Percentiles rank a stretch among this genome's conserved stretches.
Evolutionary conservation across 2,329 filamentous ascomycete species (phyloP).

Genomic region (Scytalidium sp.): DNA sequence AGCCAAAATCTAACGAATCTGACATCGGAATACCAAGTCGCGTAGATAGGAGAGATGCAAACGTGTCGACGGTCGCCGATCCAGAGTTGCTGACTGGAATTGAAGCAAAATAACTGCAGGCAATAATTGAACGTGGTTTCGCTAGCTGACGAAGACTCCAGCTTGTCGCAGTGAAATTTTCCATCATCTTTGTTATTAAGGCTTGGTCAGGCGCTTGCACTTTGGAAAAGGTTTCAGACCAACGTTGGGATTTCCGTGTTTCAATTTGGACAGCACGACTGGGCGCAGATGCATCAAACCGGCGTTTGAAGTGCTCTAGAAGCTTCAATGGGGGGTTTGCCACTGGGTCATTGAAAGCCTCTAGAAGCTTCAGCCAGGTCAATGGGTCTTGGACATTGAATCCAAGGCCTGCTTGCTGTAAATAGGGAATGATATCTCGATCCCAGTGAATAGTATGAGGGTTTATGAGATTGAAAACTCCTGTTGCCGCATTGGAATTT

Average conservation of each 20-base stretch:
- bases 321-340: neutral
- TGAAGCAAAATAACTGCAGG: neutral
- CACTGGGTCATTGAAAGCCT: neutral
- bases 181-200: neutral
- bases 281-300: neutral
- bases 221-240: neutral
- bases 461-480: slow-evolving; percentile 40
- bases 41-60: neutral
- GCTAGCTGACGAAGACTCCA: neutral
- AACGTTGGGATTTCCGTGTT: neutral
- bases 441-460: slow-evolving; percentile 42
- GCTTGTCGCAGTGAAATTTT: neutral
- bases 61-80: neutral
- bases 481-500: slow-evolving; percentile 11
- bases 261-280: neutral
- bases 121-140: neutral
- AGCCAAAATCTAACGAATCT: neutral
- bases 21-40: neutral
- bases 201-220: neutral
- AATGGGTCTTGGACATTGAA: slow-evolving; percentile 8
- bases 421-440: slow-evolving; percentile 44
- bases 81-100: neutral
- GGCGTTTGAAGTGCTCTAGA: neutral
- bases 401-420: slow-evolving; percentile 11
- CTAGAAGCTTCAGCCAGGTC: neutral